Evolutionary conservation across 345 rosid genomes (phyloP), one percentile per base, ranked within the genome.

Genomic region (Populus davidiana): DNA sequence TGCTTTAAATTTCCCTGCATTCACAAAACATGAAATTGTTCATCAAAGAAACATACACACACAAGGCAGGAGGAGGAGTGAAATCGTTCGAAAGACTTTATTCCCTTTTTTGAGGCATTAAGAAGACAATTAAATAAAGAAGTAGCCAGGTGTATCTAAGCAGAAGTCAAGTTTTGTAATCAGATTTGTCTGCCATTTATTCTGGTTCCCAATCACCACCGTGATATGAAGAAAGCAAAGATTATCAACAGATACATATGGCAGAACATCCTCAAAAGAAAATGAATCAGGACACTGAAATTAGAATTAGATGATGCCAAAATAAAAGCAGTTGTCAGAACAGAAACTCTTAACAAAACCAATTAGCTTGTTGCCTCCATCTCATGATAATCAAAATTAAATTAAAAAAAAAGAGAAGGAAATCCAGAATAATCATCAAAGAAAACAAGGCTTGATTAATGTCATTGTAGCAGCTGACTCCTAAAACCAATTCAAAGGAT

Each of bases 1-100:
- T 38, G 67, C 77, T 77, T 47, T 82, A 13, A 20, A 31, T 63
- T 69, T 90, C 52, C 84, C 93, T 89, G 88, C 84, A 83, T 74
- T 71, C 4, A 39, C 13, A 75, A 61, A 67, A 11, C 44, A 77
- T 25, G 64, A 47, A 21, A 18, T 14, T 49, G 69, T 41, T 41
- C 13, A 41, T 41, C 44, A 1, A 41, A 10, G 12, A 0, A 41
- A 2, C 44, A 10, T 8, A 6, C 44, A 8, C 1, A 5, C 39
- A 36, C 6, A 5, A 2, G 44, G 44, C 44, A 61, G 68, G 3
- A 11, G 43, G 41, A 27, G 43, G 41, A 27, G 10, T 17, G 8
- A 13, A 71, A 49, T 50, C 4, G 1, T 2, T 39, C 14, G 1
- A 44, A 13, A 44, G 50, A 44, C 50, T 3, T 44, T 0, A 3